Conservation (phyloP, 2,329 filamentous ascomycete genomes). For the Clonostachys rosea region DNA sequence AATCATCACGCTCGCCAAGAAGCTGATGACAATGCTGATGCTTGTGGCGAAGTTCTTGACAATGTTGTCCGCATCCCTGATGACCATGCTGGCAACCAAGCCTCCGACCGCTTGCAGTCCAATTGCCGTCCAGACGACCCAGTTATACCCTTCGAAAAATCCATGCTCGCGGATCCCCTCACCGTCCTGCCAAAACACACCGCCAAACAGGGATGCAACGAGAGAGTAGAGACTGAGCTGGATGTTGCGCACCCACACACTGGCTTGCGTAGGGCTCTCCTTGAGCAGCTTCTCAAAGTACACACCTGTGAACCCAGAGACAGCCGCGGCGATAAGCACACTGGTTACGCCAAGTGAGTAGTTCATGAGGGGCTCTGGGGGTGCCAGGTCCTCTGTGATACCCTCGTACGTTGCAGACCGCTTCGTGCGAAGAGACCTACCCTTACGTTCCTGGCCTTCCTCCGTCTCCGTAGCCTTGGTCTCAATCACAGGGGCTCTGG, state of each 20-base stretch:
- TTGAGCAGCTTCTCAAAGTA: constrained; percentile 91
- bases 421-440: background rate
- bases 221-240: constrained; percentile 93
- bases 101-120: constrained; percentile 79
- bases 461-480: background rate
- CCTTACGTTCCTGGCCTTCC: background rate
- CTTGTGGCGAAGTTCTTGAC: constrained; percentile 92
- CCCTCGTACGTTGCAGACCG: constrained; percentile 89
- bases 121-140: constrained; percentile 83
- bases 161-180: constrained; percentile 77
- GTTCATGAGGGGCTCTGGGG: constrained; percentile 58
- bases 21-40: constrained; percentile 85
- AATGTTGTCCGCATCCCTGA: constrained; percentile 58
- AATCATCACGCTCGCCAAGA: constrained; percentile 78
- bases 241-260: constrained; percentile 91
- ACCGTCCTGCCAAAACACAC: constrained; percentile 83
- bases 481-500: background rate
- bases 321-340: constrained; percentile 70
- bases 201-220: constrained; percentile 82
- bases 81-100: constrained; percentile 56
- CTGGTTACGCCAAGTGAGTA: constrained; percentile 74
- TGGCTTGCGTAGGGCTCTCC: constrained; percentile 69
- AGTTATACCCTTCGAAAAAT: constrained; percentile 94
- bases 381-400: constrained; percentile 59
- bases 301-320: constrained; percentile 82